Evolutionary conservation across 441 rosid genomes (phyloP), one percentile per base, ranked within the genome.

Genomic region (Erodium texanum): DNA sequence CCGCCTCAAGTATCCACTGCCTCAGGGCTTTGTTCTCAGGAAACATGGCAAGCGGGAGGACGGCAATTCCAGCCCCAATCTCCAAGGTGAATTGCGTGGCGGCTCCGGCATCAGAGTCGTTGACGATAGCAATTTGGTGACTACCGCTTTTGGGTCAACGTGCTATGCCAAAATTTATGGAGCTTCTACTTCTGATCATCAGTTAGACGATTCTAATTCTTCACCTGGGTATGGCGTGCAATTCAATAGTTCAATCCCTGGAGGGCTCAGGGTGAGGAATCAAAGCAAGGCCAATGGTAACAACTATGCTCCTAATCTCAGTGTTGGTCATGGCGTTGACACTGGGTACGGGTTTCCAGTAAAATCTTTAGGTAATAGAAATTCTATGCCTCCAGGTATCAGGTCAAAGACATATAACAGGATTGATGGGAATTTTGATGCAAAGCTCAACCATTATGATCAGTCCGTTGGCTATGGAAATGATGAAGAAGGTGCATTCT

Each of bases 281-380:
- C 75, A 74, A 69, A 66, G 70, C 77, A 79, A 74, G 70, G 16
- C 69, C 71, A 43, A 72, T 67, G 71, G 63, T 77, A 66, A 63
- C 66, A 66, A 63, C 66, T 70, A 70, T 73, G 76, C 50, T 61
- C 65, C 72, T 41, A 69, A 4, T 62, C 68, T 74, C 12, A 34
- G 14, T 71, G n/a, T 56, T 64, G 69, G 22, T 68, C 61, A 59
- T 50, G 62, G 43, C n/a, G 69, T 48, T 15, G 75, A 67, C 67
- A 41, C 24, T 41, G 72, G 77, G 67, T 73, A 65, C 56, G 83
- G 78, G 73, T 82, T 82, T 68, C 87, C 88, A 19, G 73, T 85
- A 58, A 82, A 81, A 74, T 71, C 83, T n/a, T 67, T 77, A 11
- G 89, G 85, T 70, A 82, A 82, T 71, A 68, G 85, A 66, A 76